phyloP scores from a whole-genome alignment of 371 early-diverging fungal genomes.

The Nematocida minor region DNA sequence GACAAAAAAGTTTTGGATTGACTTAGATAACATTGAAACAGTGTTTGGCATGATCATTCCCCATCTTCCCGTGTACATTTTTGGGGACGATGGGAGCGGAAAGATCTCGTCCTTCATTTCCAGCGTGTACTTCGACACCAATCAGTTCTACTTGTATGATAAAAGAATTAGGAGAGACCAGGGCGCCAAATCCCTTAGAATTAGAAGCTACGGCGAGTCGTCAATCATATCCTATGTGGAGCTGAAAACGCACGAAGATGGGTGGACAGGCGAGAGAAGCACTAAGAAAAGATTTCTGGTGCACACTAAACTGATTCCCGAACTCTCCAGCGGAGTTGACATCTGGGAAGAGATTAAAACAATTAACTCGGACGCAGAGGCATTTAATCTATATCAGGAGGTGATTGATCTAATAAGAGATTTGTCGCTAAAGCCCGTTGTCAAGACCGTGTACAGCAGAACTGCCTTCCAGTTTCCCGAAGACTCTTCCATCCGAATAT shows the following conservation, averaged over 20 bases:
- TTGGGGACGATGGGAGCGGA: conserved; percentile 68
- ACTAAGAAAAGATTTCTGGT: conserved; percentile 85
- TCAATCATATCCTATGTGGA: conserved; percentile 81
- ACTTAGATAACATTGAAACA: conserved; percentile 82
- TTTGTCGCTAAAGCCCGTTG: conserved; percentile 75
- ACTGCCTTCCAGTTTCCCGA: conserved; percentile 97
- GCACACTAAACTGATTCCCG: conserved; percentile 82
- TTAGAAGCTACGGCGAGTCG: conserved; percentile 85
- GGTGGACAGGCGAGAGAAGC: conserved; percentile 81
- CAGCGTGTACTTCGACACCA: conserved; percentile 89
- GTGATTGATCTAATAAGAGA: conserved; percentile 73
- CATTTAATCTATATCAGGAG: conserved; percentile 71
- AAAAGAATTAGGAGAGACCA: conserved; percentile 81
- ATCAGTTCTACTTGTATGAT: conserved; percentile 77
- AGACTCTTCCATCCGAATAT: conserved; percentile 89
- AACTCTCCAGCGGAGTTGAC: conserved; percentile 73
- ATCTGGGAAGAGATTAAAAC: conserved; percentile 71
- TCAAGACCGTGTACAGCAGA: conserved; percentile 89
- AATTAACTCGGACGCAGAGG: conserved; percentile 71
- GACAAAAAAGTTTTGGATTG: conserved; percentile 85
- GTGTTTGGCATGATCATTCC: conserved; percentile 80
- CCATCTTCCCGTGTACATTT: conserved; percentile 85
- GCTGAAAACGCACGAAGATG: conserved; percentile 88
- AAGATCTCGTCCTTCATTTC: conserved; percentile 82
- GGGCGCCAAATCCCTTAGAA: conserved; percentile 77